These are phyloP conservation scores for Beauveria asiatica DNA, from an alignment of 2,329 filamentous ascomycete species.

Conservation along the genomic window DNA sequence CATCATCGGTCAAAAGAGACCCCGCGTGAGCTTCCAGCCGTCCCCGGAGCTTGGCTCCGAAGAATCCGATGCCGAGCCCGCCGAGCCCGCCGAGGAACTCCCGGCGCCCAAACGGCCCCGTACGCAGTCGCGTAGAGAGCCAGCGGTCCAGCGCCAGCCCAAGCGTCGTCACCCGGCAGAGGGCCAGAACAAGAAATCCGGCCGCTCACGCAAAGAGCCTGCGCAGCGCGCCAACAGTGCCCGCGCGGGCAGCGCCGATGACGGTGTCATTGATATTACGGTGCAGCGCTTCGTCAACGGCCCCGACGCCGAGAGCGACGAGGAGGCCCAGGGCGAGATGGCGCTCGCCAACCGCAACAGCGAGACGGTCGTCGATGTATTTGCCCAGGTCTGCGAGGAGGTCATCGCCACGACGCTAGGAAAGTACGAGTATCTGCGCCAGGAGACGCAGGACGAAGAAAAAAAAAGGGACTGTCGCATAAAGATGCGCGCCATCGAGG, in stretches of 20 bases:
- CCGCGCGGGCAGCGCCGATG: slow-evolving; percentile 6
- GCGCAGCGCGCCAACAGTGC: too few relatives aligned
- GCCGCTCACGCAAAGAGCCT: slow-evolving; percentile 14
- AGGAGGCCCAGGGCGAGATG: slow-evolving; percentile 39
- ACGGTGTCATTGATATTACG: slow-evolving; percentile 41
- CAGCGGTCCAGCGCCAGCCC: slow-evolving; percentile 6
- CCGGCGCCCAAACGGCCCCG: slow-evolving; percentile 25
- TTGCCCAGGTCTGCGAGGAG: slow-evolving; percentile 53
- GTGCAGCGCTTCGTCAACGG: slow-evolving; percentile 51
- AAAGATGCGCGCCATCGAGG: slow-evolving; percentile 48
- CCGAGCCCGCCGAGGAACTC: slow-evolving; percentile 15
- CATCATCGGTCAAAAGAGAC: slow-evolving; percentile 1
- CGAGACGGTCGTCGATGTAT: slow-evolving; percentile 55
- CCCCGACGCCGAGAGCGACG: slow-evolving; percentile 31
- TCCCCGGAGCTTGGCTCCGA: slow-evolving; percentile 35
- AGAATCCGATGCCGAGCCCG: slow-evolving; percentile 20
- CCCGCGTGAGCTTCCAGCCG: slow-evolving; percentile 15
- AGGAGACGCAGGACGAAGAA: slow-evolving; percentile 32
- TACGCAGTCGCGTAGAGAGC: slow-evolving; percentile 18
- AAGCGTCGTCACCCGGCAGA: slow-evolving; percentile 1
- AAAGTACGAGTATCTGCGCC: slow-evolving; percentile 34
- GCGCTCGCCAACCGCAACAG: slow-evolving; percentile 44
- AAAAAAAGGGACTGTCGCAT: slow-evolving; percentile 45
- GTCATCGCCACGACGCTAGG: slow-evolving; percentile 43
- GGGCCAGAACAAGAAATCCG: slow-evolving; percentile 5